Evolutionary conservation across 2,329 filamentous ascomycete genomes (phyloP).

Genomic region (Alternaria sp.): DNA sequence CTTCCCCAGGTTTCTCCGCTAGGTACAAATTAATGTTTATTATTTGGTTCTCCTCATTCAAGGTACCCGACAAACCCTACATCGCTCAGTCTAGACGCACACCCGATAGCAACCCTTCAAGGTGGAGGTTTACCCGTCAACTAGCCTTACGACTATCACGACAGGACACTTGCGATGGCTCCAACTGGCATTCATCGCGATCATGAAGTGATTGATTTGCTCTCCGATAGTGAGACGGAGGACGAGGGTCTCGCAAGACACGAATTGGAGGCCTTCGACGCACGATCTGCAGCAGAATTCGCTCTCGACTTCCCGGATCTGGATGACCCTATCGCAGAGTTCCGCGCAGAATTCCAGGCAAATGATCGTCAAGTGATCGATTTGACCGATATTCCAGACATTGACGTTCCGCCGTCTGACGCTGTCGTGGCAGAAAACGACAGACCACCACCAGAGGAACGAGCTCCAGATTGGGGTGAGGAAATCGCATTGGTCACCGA

Average conservation of each 20-base stretch:
- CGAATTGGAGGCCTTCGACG: slow-evolving; percentile 10
- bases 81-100: neutral
- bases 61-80: neutral
- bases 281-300: neutral
- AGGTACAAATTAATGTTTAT: slow-evolving; percentile 14
- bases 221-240: slow-evolving; percentile 32
- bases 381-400: slow-evolving; percentile 30
- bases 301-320: slow-evolving; percentile 6
- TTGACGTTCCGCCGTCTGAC: slow-evolving; percentile 28
- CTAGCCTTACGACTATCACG: neutral
- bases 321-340: slow-evolving; percentile 4
- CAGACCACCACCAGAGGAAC: neutral
- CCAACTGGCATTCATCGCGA: neutral
- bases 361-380: slow-evolving; percentile 22
- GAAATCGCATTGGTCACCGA: slow-evolving; percentile 21
- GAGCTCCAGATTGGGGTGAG: neutral
- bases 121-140: neutral
- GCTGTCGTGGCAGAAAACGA: neutral
- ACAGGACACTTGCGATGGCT: slow-evolving; percentile 14
- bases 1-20: neutral
- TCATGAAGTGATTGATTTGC: slow-evolving; percentile 28
- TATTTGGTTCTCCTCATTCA: neutral
- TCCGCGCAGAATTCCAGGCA: neutral
- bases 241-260: neutral
- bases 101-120: neutral